These are phyloP conservation scores for Umbelopsis vinacea DNA, from an alignment of 192 early-diverging fungal genomes.

Conservation along the genomic window DNA sequence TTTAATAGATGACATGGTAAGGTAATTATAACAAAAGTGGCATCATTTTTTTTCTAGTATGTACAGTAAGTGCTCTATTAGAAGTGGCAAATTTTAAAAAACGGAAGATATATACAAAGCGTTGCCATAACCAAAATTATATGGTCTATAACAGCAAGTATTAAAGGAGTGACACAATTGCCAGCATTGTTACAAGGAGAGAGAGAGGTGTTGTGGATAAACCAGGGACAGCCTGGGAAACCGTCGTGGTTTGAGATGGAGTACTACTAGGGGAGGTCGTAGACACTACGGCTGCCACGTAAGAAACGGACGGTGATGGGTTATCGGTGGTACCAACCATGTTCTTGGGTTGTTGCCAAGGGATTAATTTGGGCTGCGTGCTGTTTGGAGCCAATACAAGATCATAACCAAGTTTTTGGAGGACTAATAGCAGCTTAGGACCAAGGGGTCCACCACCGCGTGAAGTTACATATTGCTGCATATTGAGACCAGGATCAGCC, in stretches of 20 bases:
- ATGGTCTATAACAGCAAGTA: slow-evolving; percentile 10
- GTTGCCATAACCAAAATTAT: background rate
- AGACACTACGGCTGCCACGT: background rate
- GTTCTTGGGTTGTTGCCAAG: slow-evolving; percentile 8
- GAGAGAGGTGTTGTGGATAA: background rate
- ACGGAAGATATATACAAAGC: background rate
- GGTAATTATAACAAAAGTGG: background rate
- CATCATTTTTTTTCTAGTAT: slow-evolving; percentile 6
- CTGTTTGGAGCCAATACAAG: slow-evolving; percentile 1
- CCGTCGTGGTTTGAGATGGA: background rate
- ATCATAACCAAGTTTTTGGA: slow-evolving; percentile 39
- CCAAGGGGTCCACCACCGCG: slow-evolving; percentile 40
- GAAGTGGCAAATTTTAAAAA: background rate
- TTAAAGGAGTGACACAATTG: background rate
- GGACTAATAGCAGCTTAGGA: slow-evolving; percentile 29
- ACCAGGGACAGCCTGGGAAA: background rate
- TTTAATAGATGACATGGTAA: background rate
- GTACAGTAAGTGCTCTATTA: slow-evolving; percentile 14
- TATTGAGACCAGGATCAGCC: slow-evolving; percentile 37
- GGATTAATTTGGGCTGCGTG: background rate
- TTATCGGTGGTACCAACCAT: slow-evolving; percentile 21
- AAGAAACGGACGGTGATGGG: slow-evolving; percentile 4
- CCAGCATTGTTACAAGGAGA: background rate
- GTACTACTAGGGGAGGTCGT: background rate
- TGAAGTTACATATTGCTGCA: slow-evolving; percentile 21